Conservation (phyloP, 202 grass and related monocot species). For the Sporobolus alterniflorus region DNA sequence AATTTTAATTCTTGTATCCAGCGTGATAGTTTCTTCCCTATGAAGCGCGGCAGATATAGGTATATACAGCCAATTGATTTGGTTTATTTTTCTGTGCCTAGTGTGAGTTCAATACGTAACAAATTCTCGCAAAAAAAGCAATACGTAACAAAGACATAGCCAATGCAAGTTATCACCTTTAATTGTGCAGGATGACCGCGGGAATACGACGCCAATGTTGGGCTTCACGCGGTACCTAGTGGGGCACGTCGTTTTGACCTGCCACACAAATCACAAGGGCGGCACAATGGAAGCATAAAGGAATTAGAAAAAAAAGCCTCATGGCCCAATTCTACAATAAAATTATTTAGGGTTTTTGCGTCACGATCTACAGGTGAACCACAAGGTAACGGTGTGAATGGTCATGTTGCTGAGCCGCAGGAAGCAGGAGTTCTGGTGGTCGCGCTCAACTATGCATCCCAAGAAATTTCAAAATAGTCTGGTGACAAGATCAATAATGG, state of each 20-base stretch:
- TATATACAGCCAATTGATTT: no score
- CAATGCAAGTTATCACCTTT: no score
- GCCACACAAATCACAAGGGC: conserved; percentile 34
- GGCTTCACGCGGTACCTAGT: conserved; percentile 83
- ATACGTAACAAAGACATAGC: no score
- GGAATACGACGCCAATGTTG: conserved; percentile 64
- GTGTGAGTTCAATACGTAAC: no score
- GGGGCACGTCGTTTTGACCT: conserved; percentile 89
- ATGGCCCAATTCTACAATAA: neutral
- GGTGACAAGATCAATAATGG: conserved; percentile 18
- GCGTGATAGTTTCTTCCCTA: no score
- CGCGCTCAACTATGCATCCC: conserved; percentile 64
- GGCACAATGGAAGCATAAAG: conserved; percentile 12
- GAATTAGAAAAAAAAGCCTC: conserved; percentile 1
- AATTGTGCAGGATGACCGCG: conserved; percentile 59
- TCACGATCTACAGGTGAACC: conserved; percentile 27
- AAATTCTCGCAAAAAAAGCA: no score
- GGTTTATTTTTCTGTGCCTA: no score
- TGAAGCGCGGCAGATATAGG: no score
- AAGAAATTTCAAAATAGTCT: conserved; percentile 31
- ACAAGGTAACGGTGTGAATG: conserved; percentile 81
- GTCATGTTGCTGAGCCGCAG: conserved; percentile 74
- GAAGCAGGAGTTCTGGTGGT: conserved; percentile 89
- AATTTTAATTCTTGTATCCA: conserved; percentile 31
- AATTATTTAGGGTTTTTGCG: conserved; percentile 12